Percentiles rank a stretch among this genome's conserved stretches.
Evolutionary conservation across 1,139 yeast genomes (phyloP).

Genomic region (Yamadazyma aaseri): DNA sequence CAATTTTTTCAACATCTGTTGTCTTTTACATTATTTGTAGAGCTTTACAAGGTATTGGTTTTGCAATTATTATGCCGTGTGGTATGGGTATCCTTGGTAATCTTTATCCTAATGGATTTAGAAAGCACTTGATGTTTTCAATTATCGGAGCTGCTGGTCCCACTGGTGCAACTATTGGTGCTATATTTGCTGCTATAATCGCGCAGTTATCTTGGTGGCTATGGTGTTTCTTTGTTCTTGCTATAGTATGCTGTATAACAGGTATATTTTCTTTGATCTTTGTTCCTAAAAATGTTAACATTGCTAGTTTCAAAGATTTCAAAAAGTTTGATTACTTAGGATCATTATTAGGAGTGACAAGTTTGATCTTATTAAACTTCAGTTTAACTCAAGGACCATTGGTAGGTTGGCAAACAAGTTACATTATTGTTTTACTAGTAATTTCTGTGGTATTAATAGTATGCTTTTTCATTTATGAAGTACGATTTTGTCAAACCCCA

Average conservation of each 20-base stretch:
- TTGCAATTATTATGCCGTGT: constrained; percentile 38
- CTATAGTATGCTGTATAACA: constrained; percentile 33
- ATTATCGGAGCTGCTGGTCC: constrained; percentile 57
- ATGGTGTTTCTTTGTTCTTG: constrained; percentile 50
- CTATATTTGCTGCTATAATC: constrained; percentile 47
- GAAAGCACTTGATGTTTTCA: constrained; percentile 53
- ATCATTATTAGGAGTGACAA: constrained; percentile 44
- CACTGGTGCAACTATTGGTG: constrained; percentile 51
- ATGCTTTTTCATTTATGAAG: constrained; percentile 32
- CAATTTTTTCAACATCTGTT: constrained; percentile 42
- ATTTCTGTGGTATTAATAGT: constrained; percentile 36
- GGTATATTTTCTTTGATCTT: constrained; percentile 25
- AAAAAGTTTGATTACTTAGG: constrained; percentile 44
- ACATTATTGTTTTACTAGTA: constrained; percentile 44
- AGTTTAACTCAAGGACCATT: constrained; percentile 57
- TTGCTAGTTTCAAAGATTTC: constrained; percentile 5
- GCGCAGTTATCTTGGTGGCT: constrained; percentile 48
- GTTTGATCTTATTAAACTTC: constrained; percentile 49
- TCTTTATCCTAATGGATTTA: constrained; percentile 42
- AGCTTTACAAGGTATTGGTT: constrained; percentile 56
- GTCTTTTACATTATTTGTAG: constrained; percentile 50
- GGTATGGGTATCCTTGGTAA: constrained; percentile 32
- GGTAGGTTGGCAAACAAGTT: constrained; percentile 48
- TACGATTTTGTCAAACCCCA: constrained; percentile 32
- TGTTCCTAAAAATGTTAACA: constrained; percentile 30